phyloP scores from a whole-genome alignment of 2,329 filamentous ascomycete species.

The Epichloe scottii region DNA sequence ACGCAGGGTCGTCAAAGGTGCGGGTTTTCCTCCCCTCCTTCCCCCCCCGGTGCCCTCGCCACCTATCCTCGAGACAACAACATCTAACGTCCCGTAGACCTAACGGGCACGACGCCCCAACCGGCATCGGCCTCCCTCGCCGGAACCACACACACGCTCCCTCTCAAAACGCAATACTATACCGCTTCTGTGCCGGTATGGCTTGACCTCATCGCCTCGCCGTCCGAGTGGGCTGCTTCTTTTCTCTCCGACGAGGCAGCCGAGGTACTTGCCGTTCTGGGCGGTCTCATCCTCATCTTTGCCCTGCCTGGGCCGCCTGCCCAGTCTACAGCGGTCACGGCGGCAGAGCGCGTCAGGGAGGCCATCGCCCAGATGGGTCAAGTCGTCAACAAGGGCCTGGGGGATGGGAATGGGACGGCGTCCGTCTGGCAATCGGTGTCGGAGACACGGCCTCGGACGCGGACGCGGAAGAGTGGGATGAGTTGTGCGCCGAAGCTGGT shows the following conservation, averaged over 20 bases:
- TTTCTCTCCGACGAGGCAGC: constrained; percentile 49
- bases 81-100: constrained; percentile 25
- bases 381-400: constrained; percentile 43
- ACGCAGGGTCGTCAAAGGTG: constrained; percentile 41
- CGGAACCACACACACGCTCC: constrained; percentile 44
- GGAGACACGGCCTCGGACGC: constrained; percentile 34
- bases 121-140: constrained; percentile 34
- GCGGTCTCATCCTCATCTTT: constrained; percentile 40
- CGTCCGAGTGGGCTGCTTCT: constrained; percentile 41
- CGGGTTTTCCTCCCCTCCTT: not conserved
- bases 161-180: constrained; percentile 49
- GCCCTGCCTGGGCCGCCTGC: constrained; percentile 11
- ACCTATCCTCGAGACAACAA: not conserved
- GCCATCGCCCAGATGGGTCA: constrained; percentile 40
- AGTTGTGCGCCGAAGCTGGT: constrained; percentile 40
- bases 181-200: constrained; percentile 48
- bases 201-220: constrained; percentile 47
- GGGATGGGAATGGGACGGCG: constrained; percentile 52
- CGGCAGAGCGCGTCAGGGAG: constrained; percentile 14
- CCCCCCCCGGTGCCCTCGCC: not conserved
- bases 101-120: constrained; percentile 35
- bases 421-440: constrained; percentile 46
- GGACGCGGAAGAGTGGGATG: constrained; percentile 48
- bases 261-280: constrained; percentile 49
- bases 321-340: constrained; percentile 8